Evolutionary conservation across 176 grass and related monocot species (phyloP).

Genomic region (Zea luxurians): DNA sequence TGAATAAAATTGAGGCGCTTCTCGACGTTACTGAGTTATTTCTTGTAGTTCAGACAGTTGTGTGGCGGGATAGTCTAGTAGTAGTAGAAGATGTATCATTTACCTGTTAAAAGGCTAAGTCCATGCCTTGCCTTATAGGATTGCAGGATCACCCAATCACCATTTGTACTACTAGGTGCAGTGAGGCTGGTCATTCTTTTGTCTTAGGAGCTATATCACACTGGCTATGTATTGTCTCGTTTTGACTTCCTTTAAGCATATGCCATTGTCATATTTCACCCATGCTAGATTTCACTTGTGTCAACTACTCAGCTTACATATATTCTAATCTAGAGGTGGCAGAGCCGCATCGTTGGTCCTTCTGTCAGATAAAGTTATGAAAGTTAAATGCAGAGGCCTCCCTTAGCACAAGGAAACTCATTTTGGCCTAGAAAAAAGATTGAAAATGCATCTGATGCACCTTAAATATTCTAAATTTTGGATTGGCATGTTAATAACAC

Average conservation of each 20-base stretch:
- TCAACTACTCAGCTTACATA: not conserved
- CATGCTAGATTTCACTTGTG: not conserved
- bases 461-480: not conserved
- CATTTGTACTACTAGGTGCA: not conserved
- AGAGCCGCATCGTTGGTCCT: not conserved
- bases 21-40: not conserved
- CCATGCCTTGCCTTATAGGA: not conserved
- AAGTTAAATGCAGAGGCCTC: not conserved
- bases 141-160: not conserved
- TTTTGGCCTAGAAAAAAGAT: not conserved
- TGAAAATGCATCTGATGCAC: not conserved
- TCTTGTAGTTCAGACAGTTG: not conserved
- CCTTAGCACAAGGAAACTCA: not conserved
- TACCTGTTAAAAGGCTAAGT: not conserved
- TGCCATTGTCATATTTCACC: not conserved
- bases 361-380: not conserved
- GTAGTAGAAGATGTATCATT: not conserved
- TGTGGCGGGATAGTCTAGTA: not conserved
- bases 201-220: not conserved
- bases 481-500: not conserved
- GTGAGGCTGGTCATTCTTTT: not conserved
- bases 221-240: not conserved
- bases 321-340: constrained; percentile 1
- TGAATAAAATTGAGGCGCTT: not conserved
- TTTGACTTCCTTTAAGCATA: not conserved